phyloP scores from a whole-genome alignment of 805 yeast species.

The Isabelozyma heimii region DNA sequence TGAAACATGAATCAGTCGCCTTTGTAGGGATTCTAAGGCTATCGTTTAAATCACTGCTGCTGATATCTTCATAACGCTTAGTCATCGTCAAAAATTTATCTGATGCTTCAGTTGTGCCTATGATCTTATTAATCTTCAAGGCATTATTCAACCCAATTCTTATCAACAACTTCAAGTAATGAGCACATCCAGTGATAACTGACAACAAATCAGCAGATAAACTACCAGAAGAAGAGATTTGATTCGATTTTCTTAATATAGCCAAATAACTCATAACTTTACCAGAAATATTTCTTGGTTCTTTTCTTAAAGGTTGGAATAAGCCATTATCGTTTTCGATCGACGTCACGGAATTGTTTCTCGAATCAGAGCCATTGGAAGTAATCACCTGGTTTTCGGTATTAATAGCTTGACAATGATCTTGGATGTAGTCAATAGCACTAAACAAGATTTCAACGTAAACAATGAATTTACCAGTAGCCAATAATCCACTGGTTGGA shows the following conservation, averaged over 20 bases:
- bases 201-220: conserved; percentile 69
- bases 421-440: conserved; percentile 58
- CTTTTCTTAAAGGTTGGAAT: conserved; percentile 44
- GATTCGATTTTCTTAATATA: conserved; percentile 61
- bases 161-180: conserved; percentile 80
- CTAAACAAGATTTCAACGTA: conserved; percentile 74
- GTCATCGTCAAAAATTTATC: conserved; percentile 52
- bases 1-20: conserved; percentile 73
- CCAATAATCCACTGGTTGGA: conserved; percentile 60
- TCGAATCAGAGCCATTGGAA: conserved; percentile 1
- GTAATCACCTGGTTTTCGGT: not conserved
- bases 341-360: conserved; percentile 4
- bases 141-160: conserved; percentile 79
- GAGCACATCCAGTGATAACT: conserved; percentile 88
- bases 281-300: conserved; percentile 85
- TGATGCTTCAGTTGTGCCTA: conserved; percentile 58
- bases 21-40: conserved; percentile 49
- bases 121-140: conserved; percentile 58
- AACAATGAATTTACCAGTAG: conserved; percentile 70
- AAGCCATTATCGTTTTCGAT: not conserved
- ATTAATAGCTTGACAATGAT: conserved; percentile 12
- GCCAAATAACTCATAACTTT: conserved; percentile 89
- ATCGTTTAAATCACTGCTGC: conserved; percentile 8
- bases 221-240: conserved; percentile 35
- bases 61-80: conserved; percentile 12